Percentiles rank a stretch among this genome's conserved stretches.
phyloP scores from a whole-genome alignment of 805 yeast species.

The Kazachstania kunashirensis region DNA sequence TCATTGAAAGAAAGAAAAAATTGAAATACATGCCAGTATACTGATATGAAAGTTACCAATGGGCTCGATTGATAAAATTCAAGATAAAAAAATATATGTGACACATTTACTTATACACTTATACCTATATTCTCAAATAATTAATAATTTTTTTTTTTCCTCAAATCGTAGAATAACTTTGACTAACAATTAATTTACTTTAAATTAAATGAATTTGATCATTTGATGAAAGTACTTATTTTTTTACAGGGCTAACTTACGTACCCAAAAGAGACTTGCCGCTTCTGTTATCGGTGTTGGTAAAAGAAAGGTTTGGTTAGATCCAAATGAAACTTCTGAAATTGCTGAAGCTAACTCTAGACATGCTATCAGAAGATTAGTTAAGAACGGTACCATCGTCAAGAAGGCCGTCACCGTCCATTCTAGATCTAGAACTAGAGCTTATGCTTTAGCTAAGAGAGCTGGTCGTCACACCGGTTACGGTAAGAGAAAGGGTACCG shows the following conservation, averaged over 20 bases:
- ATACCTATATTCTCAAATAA: background rate
- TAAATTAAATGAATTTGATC: background rate
- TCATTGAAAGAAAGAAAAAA: no score
- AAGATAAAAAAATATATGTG: no score
- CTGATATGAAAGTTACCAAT: no score
- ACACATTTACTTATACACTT: no score
- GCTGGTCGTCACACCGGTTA: slow-evolving; percentile 99
- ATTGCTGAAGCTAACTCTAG: slow-evolving; percentile 96
- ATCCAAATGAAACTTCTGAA: slow-evolving; percentile 95
- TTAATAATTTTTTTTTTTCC: no score
- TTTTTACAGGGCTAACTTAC: slow-evolving; percentile 76
- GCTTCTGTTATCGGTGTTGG: slow-evolving; percentile 98
- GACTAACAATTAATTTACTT: slow-evolving; percentile 2
- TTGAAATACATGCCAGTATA: no score
- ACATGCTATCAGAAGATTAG: slow-evolving; percentile 94
- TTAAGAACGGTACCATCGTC: slow-evolving; percentile 94
- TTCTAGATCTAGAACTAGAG: slow-evolving; percentile 98
- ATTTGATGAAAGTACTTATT: background rate
- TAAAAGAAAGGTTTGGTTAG: slow-evolving; percentile 99
- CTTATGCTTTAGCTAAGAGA: slow-evolving; percentile 91
- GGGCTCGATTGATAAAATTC: no score
- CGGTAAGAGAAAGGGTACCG: slow-evolving; percentile 99
- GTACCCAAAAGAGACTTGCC: slow-evolving; percentile 99
- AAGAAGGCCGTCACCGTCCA: slow-evolving; percentile 95
- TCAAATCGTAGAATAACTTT: no score